Conservation (phyloP, 2,329 filamentous ascomycete species). For the Monilinia laxa region DNA sequence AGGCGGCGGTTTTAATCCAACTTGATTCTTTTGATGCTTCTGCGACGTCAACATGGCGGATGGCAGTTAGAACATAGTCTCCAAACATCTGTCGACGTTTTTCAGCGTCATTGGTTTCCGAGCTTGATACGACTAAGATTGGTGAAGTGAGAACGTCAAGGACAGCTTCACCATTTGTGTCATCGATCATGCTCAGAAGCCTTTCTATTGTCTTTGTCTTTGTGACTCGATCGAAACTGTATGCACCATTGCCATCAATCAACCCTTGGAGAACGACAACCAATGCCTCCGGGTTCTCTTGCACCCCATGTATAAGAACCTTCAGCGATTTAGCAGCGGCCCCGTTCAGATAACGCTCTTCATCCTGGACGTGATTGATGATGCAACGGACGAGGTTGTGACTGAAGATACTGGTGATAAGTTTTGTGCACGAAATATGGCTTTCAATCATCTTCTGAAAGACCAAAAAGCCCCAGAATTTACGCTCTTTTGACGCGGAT, state of each 20-base stretch:
- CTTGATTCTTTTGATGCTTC: slow-evolving; percentile 27
- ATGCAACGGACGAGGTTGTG: slow-evolving; percentile 79
- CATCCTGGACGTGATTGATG: slow-evolving; percentile 76
- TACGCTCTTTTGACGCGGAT: slow-evolving; percentile 80
- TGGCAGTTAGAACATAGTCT: slow-evolving; percentile 39
- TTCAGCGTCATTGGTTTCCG: slow-evolving; percentile 36
- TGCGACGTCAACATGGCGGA: slow-evolving; percentile 34
- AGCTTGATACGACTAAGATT: slow-evolving; percentile 41
- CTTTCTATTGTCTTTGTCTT: slow-evolving; percentile 82
- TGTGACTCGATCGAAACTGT: slow-evolving; percentile 83
- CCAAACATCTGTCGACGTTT: slow-evolving; percentile 38
- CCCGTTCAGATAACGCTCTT: slow-evolving; percentile 76
- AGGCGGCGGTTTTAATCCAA: slow-evolving; percentile 35
- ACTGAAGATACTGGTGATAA: slow-evolving; percentile 67
- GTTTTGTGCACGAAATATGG: slow-evolving; percentile 49
- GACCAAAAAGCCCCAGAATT: slow-evolving; percentile 87
- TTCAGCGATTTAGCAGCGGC: slow-evolving; percentile 76
- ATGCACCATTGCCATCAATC: slow-evolving; percentile 66
- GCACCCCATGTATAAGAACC: slow-evolving; percentile 63
- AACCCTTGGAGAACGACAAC: slow-evolving; percentile 63
- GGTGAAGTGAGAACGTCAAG: slow-evolving; percentile 51
- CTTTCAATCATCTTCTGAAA: slow-evolving; percentile 71
- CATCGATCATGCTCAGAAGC: slow-evolving; percentile 33
- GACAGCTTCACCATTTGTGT: slow-evolving; percentile 42
- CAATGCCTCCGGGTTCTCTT: slow-evolving; percentile 59